Evolutionary conservation across 1,284 basidiomycete species (phyloP).

Genomic region (Cryptococcus neoformans): DNA sequence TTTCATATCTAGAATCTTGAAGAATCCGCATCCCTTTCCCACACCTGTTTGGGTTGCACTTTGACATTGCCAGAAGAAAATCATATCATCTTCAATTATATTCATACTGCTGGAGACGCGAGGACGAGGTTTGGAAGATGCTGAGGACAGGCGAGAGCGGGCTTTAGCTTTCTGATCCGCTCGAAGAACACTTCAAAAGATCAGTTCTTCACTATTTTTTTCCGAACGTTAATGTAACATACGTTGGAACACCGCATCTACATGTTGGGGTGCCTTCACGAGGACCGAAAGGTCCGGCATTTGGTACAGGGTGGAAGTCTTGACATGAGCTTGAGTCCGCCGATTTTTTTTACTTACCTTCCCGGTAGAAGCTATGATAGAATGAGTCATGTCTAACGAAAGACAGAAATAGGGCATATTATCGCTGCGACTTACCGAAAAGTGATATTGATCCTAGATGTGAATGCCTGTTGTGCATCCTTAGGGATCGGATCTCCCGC

Average conservation of each 20-base stretch:
- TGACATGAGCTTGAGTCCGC: conserved; percentile 44
- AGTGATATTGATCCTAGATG: conserved; percentile 80
- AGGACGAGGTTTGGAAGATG: background rate
- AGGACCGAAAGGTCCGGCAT: conserved; percentile 13
- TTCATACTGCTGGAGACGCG: background rate
- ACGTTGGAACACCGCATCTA: conserved; percentile 71
- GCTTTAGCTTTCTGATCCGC: conserved; percentile 51
- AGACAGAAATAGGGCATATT: background rate
- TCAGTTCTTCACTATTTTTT: background rate
- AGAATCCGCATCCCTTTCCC: conserved; percentile 77
- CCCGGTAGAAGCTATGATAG: conserved; percentile 26
- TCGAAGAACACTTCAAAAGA: conserved; percentile 36
- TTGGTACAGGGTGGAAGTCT: conserved; percentile 66
- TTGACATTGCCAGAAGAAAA: conserved; percentile 86
- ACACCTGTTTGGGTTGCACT: conserved; percentile 71
- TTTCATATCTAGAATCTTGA: conserved; percentile 72
- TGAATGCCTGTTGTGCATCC: conserved; percentile 53
- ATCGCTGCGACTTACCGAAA: conserved; percentile 55
- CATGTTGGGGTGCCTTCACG: conserved; percentile 56
- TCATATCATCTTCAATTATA: conserved; percentile 46
- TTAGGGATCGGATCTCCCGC: conserved; percentile 24
- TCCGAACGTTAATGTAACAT: conserved; percentile 10
- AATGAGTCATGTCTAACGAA: too few species aligned
- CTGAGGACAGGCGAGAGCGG: conserved; percentile 15
- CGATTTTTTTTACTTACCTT: conserved; percentile 21